These are phyloP conservation scores for Neofusicoccum ribis DNA, from an alignment of 2,329 filamentous ascomycete genomes.

Conservation along the genomic window DNA sequence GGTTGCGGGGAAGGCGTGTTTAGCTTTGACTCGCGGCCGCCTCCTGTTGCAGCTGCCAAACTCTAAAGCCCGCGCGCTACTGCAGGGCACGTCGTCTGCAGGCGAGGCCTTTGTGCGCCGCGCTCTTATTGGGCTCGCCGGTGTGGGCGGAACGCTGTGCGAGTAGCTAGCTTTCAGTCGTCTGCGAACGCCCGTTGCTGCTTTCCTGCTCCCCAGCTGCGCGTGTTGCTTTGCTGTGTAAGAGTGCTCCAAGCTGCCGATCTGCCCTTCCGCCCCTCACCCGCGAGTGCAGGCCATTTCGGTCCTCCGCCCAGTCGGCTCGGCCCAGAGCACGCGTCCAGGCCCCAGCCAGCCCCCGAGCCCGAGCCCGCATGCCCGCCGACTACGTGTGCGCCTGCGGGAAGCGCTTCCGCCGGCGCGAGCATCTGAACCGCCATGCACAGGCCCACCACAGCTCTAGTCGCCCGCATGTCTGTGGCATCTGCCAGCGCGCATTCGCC, in stretches of 20 bases:
- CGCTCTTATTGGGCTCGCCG: neutral
- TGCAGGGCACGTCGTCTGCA: neutral
- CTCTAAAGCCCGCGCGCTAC: neutral
- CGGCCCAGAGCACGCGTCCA: too few relatives aligned
- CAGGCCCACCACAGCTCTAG: neutral
- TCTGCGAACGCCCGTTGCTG: too few relatives aligned
- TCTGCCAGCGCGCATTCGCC: neutral
- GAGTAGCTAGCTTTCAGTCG: neutral
- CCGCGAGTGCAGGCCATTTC: too few relatives aligned
- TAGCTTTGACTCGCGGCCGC: neutral
- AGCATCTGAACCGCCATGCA: neutral
- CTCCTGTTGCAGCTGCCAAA: neutral
- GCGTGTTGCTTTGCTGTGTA: too few relatives aligned
- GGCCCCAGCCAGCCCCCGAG: too few relatives aligned
- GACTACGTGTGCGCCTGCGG: neutral
- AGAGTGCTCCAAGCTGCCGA: too few relatives aligned
- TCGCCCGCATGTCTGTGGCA: neutral
- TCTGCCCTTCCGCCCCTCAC: too few relatives aligned
- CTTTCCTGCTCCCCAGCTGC: too few relatives aligned
- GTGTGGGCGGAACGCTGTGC: neutral
- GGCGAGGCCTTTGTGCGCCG: neutral
- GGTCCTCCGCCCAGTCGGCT: too few relatives aligned
- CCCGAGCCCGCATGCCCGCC: neutral
- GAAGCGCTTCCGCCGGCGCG: neutral
- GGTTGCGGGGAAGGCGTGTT: neutral